A percentile compares a stretch with the other conserved stretches of the same genome.
Evolutionary conservation across 192 early-diverging fungal species (phyloP).

Genomic region (Umbelopsis sp.): DNA sequence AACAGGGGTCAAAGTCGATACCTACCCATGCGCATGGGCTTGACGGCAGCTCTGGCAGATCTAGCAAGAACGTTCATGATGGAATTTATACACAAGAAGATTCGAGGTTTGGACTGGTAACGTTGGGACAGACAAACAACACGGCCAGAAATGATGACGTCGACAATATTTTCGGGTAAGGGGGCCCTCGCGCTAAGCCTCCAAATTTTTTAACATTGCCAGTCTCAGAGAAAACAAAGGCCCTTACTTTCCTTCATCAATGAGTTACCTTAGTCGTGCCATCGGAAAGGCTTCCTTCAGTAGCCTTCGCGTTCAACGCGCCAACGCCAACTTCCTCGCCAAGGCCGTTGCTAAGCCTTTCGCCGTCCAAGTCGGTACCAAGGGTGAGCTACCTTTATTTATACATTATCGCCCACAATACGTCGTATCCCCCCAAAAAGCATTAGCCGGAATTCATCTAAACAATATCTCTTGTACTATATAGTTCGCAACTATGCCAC

Average conservation of each 20-base stretch:
- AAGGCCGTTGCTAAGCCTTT: constrained; percentile 30
- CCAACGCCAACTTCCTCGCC: constrained; percentile 21
- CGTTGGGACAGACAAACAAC: neutral
- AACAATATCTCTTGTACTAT: neutral
- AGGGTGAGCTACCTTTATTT: constrained; percentile 3
- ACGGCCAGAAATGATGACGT: neutral
- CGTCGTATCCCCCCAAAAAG: no score
- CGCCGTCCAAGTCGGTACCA: constrained; percentile 21
- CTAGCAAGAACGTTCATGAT: constrained; percentile 56
- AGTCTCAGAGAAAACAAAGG: constrained; percentile 19
- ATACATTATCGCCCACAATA: no score
- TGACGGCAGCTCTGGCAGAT: constrained; percentile 42
- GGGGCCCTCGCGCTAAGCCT: constrained; percentile 13
- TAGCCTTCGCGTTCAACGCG: constrained; percentile 25
- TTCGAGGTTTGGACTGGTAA: neutral
- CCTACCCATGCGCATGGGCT: constrained; percentile 53
- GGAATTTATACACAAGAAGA: constrained; percentile 20
- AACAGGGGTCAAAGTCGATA: neutral
- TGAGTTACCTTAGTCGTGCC: constrained; percentile 31
- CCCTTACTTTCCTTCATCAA: constrained; percentile 28
- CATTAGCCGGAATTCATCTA: neutral
- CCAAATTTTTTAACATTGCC: constrained; percentile 15
- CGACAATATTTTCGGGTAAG: neutral
- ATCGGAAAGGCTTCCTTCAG: constrained; percentile 30
- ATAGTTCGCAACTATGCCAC: constrained; percentile 62